Conservation (phyloP, 2,329 filamentous ascomycete species). For the Xylariaceae sp. region DNA sequence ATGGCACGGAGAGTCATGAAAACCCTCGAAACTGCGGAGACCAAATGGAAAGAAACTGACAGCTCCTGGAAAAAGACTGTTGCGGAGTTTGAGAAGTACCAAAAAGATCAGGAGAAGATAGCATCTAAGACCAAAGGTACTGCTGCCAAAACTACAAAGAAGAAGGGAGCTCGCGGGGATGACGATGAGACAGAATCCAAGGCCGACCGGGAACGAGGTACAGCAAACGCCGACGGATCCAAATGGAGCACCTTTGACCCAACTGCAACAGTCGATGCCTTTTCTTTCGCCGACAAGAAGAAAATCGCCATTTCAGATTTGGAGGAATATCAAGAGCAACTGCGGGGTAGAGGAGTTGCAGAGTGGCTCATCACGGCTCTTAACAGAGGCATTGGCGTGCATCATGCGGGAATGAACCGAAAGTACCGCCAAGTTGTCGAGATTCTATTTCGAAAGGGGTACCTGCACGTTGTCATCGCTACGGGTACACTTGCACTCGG, state of each 20-base stretch:
- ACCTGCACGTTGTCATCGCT: conserved; percentile 65
- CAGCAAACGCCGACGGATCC: background rate
- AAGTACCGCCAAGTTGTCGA: conserved; percentile 72
- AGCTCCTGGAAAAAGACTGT: background rate
- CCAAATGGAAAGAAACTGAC: background rate
- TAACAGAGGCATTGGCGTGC: conserved; percentile 66
- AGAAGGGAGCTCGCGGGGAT: background rate
- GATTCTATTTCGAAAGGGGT: conserved; percentile 70
- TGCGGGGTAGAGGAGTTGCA: conserved; percentile 48
- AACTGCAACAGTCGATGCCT: conserved; percentile 56
- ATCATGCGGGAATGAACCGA: conserved; percentile 77
- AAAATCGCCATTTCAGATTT: conserved; percentile 58
- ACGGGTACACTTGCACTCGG: conserved; percentile 73
- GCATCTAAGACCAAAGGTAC: background rate
- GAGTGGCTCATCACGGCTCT: conserved; percentile 57
- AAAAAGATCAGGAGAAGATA: background rate
- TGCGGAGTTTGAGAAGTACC: background rate
- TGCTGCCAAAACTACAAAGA: background rate
- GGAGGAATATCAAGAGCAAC: conserved; percentile 46
- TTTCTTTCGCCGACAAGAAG: conserved; percentile 62
- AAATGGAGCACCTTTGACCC: background rate
- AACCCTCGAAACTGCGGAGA: background rate
- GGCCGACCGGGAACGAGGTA: background rate
- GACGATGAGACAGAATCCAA: conserved; percentile 1
- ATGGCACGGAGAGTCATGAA: background rate